Percentiles rank a stretch among this genome's conserved stretches.
phyloP scores from a whole-genome alignment of 331 rosid species.

The Quercus lobata region DNA sequence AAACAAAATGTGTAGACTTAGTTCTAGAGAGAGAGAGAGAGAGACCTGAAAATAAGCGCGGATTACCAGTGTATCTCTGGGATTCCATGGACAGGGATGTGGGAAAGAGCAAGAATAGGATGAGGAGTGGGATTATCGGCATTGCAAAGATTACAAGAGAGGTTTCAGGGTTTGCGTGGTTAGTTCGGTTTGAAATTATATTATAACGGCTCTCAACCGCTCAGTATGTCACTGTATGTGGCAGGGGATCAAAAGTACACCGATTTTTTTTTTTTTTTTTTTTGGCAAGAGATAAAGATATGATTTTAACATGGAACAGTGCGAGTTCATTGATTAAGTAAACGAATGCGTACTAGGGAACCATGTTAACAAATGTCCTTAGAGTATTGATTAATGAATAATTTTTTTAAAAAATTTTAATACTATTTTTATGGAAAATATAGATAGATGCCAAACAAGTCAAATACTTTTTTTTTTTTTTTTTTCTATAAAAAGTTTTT shows the following conservation, averaged over 20 bases:
- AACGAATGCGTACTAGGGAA: too few relatives aligned
- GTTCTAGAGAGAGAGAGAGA: background rate
- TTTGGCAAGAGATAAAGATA: too few relatives aligned
- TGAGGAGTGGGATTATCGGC: constrained; percentile 5
- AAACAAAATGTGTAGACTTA: background rate
- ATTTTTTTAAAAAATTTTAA: too few relatives aligned
- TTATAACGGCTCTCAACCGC: background rate
- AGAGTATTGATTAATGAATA: too few relatives aligned
- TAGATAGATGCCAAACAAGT: too few relatives aligned
- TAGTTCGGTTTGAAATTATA: background rate
- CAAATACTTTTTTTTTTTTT: too few relatives aligned
- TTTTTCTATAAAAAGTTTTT: too few relatives aligned
- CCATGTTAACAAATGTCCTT: rapidly evolving
- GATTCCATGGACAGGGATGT: background rate
- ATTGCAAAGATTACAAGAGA: constrained; percentile 5
- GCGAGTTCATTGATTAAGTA: too few relatives aligned
- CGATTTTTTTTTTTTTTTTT: too few relatives aligned
- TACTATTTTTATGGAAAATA: too few relatives aligned
- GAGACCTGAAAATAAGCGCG: background rate
- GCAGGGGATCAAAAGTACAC: background rate
- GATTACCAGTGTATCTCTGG: background rate
- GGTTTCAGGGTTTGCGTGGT: background rate
- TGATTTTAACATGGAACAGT: too few relatives aligned
- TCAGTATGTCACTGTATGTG: background rate
- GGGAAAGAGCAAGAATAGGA: background rate